These are phyloP conservation scores for Amanita inopinata DNA, from an alignment of 768 basidiomycete genomes.

Conservation along the genomic window DNA sequence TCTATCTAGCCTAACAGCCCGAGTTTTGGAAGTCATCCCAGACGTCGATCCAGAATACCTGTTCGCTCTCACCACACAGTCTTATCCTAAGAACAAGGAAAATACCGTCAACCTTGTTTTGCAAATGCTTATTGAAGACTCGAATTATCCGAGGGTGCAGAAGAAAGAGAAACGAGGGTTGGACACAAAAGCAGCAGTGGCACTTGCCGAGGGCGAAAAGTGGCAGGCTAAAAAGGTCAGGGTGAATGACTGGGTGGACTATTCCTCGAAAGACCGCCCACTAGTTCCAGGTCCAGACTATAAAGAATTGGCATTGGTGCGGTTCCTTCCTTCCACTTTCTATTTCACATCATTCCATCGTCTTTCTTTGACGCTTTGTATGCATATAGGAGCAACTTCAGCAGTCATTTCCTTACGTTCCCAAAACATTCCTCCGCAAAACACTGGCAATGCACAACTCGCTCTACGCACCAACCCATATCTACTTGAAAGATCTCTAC, in stretches of 20 bases:
- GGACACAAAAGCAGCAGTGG: conserved; percentile 25
- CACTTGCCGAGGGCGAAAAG: conserved; percentile 12
- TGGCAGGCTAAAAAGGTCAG: conserved; percentile 29
- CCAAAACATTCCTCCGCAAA: conserved; percentile 43
- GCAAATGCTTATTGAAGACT: conserved; percentile 52
- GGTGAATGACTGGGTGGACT: conserved; percentile 45
- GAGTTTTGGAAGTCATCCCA: conserved; percentile 59
- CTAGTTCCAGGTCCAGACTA: conserved; percentile 37
- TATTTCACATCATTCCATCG: conserved; percentile 5
- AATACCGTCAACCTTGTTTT: conserved; percentile 44
- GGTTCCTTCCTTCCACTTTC: conserved; percentile 14
- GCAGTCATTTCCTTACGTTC: conserved; percentile 47
- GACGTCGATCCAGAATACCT: conserved; percentile 56
- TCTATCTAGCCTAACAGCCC: conserved; percentile 23
- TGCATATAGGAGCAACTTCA: conserved; percentile 38
- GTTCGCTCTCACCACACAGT: conserved; percentile 33
- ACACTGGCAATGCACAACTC: conserved; percentile 25
- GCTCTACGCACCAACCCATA: conserved; percentile 61
- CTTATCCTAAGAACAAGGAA: conserved; percentile 25
- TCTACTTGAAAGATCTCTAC: conserved; percentile 32
- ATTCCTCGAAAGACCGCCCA: conserved; percentile 27
- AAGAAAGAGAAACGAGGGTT: conserved; percentile 23
- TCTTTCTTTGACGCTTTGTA: background rate
- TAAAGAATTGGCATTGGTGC: conserved; percentile 40
- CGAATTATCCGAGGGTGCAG: conserved; percentile 45